Conservation (phyloP, 176 grass and related monocot species). For the Avena atlantica region DNA sequence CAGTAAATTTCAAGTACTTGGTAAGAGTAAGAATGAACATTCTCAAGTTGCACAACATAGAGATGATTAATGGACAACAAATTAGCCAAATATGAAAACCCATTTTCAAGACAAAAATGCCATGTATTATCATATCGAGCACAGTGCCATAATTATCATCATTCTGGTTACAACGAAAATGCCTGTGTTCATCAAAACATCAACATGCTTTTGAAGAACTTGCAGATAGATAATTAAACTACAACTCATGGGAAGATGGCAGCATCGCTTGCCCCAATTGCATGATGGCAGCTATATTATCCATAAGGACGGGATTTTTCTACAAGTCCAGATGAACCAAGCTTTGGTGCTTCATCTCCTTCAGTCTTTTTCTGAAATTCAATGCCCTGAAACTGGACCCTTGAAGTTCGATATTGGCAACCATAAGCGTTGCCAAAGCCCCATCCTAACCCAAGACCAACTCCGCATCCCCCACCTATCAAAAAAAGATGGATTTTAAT, state of each 20-base stretch:
- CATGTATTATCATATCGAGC: background rate
- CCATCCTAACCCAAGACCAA: conserved; percentile 89
- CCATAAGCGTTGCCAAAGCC: conserved; percentile 92
- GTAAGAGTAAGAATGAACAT: conserved; percentile 31
- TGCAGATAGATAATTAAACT: conserved; percentile 34
- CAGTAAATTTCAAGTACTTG: conserved; percentile 8
- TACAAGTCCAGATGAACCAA: conserved; percentile 41
- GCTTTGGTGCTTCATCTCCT: conserved; percentile 46
- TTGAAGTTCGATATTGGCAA: conserved; percentile 87
- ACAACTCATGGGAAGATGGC: background rate
- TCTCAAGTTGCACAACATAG: background rate
- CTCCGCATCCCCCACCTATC: conserved; percentile 85
- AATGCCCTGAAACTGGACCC: conserved; percentile 84
- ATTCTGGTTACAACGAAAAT: conserved; percentile 41
- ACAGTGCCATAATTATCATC: conserved; percentile 2
- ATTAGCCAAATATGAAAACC: background rate
- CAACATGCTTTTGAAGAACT: conserved; percentile 38
- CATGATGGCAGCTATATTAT: conserved; percentile 28
- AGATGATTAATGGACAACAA: conserved; percentile 16
- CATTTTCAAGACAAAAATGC: background rate
- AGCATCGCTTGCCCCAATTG: conserved; percentile 17
- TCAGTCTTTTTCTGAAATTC: conserved; percentile 71
- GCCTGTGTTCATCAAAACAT: conserved; percentile 35
- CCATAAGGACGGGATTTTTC: conserved; percentile 59
- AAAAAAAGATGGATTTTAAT: conserved; percentile 36